phyloP scores from a whole-genome alignment of 2,329 filamentous ascomycete genomes.

The Pseudonectria foliicola region DNA sequence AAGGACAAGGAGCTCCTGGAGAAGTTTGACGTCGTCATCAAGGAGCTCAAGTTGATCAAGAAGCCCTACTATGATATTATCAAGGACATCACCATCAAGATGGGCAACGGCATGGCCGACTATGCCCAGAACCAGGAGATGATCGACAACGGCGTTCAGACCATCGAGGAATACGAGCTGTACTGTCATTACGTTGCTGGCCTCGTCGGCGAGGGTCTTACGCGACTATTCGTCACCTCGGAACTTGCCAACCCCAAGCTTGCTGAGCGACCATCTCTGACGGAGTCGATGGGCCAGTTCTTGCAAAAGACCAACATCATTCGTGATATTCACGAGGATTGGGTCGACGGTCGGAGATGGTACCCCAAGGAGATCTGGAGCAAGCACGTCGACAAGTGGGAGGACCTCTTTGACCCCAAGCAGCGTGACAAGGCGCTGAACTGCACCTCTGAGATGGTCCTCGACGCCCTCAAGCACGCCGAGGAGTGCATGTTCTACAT shows the following conservation, averaged over 20 bases:
- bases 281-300: slow-evolving; percentile 95
- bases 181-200: slow-evolving; percentile 99
- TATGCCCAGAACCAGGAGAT: slow-evolving; percentile 79
- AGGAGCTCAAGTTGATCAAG: slow-evolving; percentile 85
- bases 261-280: slow-evolving; percentile 68
- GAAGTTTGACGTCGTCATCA: slow-evolving; percentile 80
- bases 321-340: slow-evolving; percentile 87
- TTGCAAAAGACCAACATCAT: slow-evolving; percentile 99
- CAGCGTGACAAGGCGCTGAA: slow-evolving; percentile 71
- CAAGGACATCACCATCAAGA: slow-evolving; percentile 84
- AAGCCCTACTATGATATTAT: slow-evolving; percentile 78
- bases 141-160: slow-evolving; percentile 73
- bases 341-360: slow-evolving; percentile 79
- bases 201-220: slow-evolving; percentile 90
- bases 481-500: slow-evolving; percentile 98
- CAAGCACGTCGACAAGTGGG: slow-evolving; percentile 84
- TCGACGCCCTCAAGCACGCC: slow-evolving; percentile 77
- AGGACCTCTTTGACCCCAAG: slow-evolving; percentile 80
- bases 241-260: slow-evolving; percentile 81
- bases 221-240: slow-evolving; percentile 80
- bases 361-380: slow-evolving; percentile 97
- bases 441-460: slow-evolving; percentile 88
- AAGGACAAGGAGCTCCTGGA: slow-evolving; percentile 91
- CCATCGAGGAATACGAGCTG: slow-evolving; percentile 81
- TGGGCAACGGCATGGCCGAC: slow-evolving; percentile 99